A percentile compares a stretch with the other conserved stretches of the same genome.
Conservation (phyloP, 441 rosid species). For the Pelargonium cotyledonis region DNA sequence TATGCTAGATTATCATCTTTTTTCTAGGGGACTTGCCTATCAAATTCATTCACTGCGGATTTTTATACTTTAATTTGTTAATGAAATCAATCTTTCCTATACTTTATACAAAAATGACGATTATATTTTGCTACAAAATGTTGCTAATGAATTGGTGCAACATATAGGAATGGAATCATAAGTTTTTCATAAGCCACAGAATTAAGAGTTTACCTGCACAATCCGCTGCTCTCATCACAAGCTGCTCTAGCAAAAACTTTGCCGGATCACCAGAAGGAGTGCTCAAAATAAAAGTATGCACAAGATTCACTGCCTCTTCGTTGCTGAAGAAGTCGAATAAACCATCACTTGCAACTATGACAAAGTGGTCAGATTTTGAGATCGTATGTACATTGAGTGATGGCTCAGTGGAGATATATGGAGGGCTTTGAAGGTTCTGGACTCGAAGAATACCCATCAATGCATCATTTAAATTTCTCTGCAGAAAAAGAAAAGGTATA, state of each 20-base stretch:
- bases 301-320: conserved; percentile 65
- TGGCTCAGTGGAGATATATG: conserved; percentile 72
- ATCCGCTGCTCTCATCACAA: conserved; percentile 73
- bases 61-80: too few relatives aligned
- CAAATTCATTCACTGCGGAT: too few relatives aligned
- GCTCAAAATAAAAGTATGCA: conserved; percentile 43
- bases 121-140: too few relatives aligned
- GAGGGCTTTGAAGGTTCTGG: conserved; percentile 78
- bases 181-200: not conserved
- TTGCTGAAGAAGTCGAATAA: conserved; percentile 83
- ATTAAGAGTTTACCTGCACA: conserved; percentile 55
- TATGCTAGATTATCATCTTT: too few relatives aligned
- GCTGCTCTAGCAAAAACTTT: conserved; percentile 67
- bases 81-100: too few relatives aligned
- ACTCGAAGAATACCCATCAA: conserved; percentile 87
- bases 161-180: not conserved
- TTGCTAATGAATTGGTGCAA: too few relatives aligned
- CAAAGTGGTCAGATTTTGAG: conserved; percentile 68
- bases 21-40: too few relatives aligned
- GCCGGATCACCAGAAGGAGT: conserved; percentile 89
- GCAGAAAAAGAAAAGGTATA: conserved; percentile 19
- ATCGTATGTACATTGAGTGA: conserved; percentile 64
- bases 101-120: too few relatives aligned
- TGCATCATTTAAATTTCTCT: conserved; percentile 79
- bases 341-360: conserved; percentile 85